Evolutionary conservation across 257 asterid genomes (phyloP), one percentile per base, ranked within the genome.

Genomic region (Lithospermum erythrorhizon): DNA sequence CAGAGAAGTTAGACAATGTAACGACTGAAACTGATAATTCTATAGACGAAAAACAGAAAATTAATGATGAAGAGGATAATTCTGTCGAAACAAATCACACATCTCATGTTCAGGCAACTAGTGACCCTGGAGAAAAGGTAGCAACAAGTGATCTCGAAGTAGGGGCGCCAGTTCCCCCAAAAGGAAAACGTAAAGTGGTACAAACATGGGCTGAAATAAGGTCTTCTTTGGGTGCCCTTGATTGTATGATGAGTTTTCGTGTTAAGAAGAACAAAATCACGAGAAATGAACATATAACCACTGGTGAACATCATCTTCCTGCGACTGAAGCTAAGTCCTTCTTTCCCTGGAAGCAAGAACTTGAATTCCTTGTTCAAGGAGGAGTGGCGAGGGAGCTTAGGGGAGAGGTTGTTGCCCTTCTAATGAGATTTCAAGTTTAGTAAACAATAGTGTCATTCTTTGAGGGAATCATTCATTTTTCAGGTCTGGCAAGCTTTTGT

Each of bases 401-500:
- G 66, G 97, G 97, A 73, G 97, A 90, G 94, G 97, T 90, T 79
- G 49, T 67, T 15, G 35, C 67, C 24, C 62, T 41, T 65, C 45
- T 57, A 57, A 64, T 37, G 54, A 55, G 29, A 64, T 45, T 64
- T 29, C 49, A 29, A 41, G 55, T 73, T 57, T 21, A 61, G 23
- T 53, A 65, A 5, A 41, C 49, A 13, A 2, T 37, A 37, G 48
- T 37, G 16, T 41, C 49, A 11, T 41, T 41, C 18, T 11, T 41
- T 41, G 18, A 41, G 49, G 49, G 49, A 41, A 41, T 5, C 49
- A 54, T 72, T 73, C 51, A 62, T 82, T 70, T 68, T 77, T 66
- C 90, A 90, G 97, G 95, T 87, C 27, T 90, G 97, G 97, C 97
- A 90, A 78, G 87, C 94, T 65, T 85, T 87, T 66, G 91, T 85